Conservation (phyloP, 2,329 filamentous ascomycete species). For the Monilinia fructicola region DNA sequence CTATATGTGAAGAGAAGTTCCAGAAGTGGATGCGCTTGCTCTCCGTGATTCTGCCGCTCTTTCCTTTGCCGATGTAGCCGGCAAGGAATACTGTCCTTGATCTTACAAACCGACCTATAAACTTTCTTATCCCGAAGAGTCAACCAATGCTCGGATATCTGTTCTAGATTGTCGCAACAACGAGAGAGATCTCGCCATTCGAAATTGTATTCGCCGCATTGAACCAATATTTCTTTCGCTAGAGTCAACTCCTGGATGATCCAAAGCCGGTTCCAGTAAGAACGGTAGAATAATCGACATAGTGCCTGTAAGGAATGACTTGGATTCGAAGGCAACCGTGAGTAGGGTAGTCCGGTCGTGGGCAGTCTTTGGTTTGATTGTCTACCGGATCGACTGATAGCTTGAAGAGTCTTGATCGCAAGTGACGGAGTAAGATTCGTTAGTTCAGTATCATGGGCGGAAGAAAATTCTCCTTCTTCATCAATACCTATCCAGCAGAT, state of each 20-base stretch:
- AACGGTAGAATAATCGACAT: conserved; percentile 1
- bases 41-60: not conserved
- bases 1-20: conserved; percentile 4
- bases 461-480: not conserved
- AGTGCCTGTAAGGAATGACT: not conserved
- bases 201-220: conserved; percentile 1
- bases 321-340: not conserved
- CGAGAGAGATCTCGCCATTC: not conserved
- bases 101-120: not conserved
- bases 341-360: not conserved
- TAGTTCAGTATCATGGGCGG: not conserved
- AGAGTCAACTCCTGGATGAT: conserved; percentile 25
- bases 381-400: conserved; percentile 2
- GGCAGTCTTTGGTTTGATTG: not conserved
- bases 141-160: not conserved
- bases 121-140: not conserved
- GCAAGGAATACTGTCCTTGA: not conserved
- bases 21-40: not conserved
- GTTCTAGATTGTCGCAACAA: conserved; percentile 1
- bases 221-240: conserved; percentile 19
- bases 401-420: conserved; percentile 1
- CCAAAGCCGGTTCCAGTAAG: conserved; percentile 23
- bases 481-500: conserved; percentile 7
- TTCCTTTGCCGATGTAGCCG: not conserved
- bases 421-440: conserved; percentile 1